Conservation (phyloP, 129 eudicot species). For the Chrysanthemum lavandulifolium region DNA sequence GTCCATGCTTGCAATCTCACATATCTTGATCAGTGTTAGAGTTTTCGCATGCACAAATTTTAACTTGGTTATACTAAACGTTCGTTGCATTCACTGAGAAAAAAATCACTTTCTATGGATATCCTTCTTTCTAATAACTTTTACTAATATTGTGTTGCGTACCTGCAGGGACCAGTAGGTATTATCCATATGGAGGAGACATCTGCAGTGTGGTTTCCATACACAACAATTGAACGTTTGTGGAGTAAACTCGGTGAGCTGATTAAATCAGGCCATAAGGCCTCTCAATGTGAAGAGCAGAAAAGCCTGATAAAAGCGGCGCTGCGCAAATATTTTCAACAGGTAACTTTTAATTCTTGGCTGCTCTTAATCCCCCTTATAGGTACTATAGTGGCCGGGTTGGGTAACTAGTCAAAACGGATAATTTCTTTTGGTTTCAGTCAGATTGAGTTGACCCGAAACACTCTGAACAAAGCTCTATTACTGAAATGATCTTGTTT, state of each 20-base stretch:
- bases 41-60: too few species aligned
- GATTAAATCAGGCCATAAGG: slow-evolving; percentile 61
- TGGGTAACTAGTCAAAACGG: too few species aligned
- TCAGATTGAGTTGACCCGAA: neutral
- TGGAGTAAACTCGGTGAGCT: slow-evolving; percentile 81
- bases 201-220: slow-evolving; percentile 88
- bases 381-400: too few species aligned
- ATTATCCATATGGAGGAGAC: slow-evolving; percentile 60
- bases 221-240: slow-evolving; percentile 73
- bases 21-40: neutral
- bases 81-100: too few species aligned
- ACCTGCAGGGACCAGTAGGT: slow-evolving; percentile 79
- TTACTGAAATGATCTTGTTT: too few species aligned
- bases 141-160: neutral
- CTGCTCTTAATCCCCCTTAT: neutral
- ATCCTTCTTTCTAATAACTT: too few species aligned
- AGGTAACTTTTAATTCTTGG: slow-evolving; percentile 38
- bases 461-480: too few species aligned
- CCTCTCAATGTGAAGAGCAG: slow-evolving; percentile 79
- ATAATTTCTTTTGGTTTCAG: too few species aligned
- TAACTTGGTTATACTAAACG: too few species aligned
- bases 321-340: slow-evolving; percentile 65
- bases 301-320: slow-evolving; percentile 58
- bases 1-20: too few species aligned
- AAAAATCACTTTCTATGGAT: too few species aligned